A percentile compares a stretch with the other conserved stretches of the same genome.
phyloP scores from a whole-genome alignment of 2,329 filamentous ascomycete species.

The Rhytidhysteron rufulum region DNA sequence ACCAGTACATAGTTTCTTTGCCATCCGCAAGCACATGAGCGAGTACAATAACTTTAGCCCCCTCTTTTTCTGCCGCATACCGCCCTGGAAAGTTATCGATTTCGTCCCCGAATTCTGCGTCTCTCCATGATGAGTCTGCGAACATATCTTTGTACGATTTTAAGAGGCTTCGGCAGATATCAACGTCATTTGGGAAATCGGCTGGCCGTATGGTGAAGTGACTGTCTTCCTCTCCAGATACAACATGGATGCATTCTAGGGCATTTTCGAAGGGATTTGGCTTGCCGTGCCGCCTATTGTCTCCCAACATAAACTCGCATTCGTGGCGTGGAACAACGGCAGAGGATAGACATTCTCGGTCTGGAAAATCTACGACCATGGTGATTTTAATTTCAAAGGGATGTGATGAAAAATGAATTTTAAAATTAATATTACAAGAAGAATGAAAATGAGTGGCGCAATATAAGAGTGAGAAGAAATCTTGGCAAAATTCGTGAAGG shows the following conservation, averaged over 20 bases:
- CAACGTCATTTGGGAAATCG: neutral
- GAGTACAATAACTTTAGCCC: neutral
- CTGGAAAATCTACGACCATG: too few species aligned
- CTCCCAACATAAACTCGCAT: neutral
- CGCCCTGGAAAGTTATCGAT: neutral
- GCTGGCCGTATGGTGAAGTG: neutral
- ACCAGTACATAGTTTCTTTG: neutral
- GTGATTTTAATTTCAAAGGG: too few species aligned
- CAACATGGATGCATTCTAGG: neutral
- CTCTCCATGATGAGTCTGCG: neutral
- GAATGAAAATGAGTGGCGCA: too few species aligned
- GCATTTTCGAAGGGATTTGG: neutral
- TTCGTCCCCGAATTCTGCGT: neutral
- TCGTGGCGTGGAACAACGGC: neutral
- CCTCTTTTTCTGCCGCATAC: neutral
- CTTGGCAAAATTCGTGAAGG: too few species aligned
- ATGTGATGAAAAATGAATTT: too few species aligned
- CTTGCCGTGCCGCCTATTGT: neutral
- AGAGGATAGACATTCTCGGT: too few species aligned
- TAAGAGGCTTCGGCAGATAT: neutral
- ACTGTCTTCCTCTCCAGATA: neutral
- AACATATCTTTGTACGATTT: neutral
- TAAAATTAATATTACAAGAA: too few species aligned
- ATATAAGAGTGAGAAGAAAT: too few species aligned
- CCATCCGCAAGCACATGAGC: neutral